Evolutionary conservation across 305 asterid species (phyloP).

Genomic region (Andrographis paniculata): DNA sequence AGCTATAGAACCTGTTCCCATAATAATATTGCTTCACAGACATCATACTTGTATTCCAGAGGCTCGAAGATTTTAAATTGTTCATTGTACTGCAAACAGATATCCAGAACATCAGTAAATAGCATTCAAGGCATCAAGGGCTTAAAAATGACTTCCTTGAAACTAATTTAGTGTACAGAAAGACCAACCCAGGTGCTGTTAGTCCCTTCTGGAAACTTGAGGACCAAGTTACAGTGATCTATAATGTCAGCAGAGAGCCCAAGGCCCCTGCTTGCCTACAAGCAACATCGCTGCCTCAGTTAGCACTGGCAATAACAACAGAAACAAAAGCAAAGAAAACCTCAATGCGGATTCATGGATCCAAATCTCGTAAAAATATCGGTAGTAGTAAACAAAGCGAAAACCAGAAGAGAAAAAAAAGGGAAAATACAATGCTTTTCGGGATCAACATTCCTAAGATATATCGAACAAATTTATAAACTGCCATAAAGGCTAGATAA

Average conservation of each 20-base stretch:
- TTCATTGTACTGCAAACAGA: conserved; percentile 63
- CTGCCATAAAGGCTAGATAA: background rate
- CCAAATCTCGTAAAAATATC: background rate
- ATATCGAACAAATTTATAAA: conserved; percentile 6
- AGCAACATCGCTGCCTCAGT: conserved; percentile 11
- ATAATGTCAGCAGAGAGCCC: conserved; percentile 84
- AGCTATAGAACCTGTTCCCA: conserved; percentile 81
- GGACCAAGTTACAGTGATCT: conserved; percentile 84
- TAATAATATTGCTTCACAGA: conserved; percentile 76
- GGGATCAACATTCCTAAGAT: conserved; percentile 1
- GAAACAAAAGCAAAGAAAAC: conserved; percentile 1
- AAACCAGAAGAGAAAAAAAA: background rate
- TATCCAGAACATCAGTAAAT: conserved; percentile 12
- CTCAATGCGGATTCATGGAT: background rate
- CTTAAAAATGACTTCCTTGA: conserved; percentile 3
- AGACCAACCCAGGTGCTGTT: conserved; percentile 91
- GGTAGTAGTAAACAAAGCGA: conserved; percentile 1
- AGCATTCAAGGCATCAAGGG: conserved; percentile 9
- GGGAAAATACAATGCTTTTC: background rate
- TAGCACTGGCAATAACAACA: background rate
- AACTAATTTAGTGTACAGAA: conserved; percentile 17
- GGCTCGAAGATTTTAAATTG: conserved; percentile 89
- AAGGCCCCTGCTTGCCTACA: conserved; percentile 84
- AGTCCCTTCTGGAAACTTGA: conserved; percentile 90
- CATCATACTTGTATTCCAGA: conserved; percentile 79